A percentile compares a stretch with the other conserved stretches of the same genome.
Conservation (phyloP, 2,329 filamentous ascomycete species). For the Dothideomycetidae sp. region DNA sequence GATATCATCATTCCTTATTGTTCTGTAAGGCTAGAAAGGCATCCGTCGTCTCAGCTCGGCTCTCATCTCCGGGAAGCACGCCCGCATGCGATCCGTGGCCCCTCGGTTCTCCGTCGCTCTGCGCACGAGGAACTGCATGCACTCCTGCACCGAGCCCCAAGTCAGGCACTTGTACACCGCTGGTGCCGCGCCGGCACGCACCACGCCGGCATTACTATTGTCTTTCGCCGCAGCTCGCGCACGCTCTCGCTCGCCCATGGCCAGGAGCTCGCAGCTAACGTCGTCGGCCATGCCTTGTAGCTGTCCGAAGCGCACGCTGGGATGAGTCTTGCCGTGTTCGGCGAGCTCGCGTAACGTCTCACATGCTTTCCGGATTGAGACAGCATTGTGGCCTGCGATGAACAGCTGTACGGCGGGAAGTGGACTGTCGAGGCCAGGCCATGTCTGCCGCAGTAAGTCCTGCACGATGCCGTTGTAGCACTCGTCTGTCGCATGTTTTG, state of each 20-base stretch:
- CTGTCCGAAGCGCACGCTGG: constrained; percentile 19
- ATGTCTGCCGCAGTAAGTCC: constrained; percentile 15
- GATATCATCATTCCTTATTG: too few relatives aligned
- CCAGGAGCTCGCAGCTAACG: constrained; percentile 15
- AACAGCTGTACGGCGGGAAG: constrained; percentile 16
- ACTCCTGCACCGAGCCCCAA: constrained; percentile 19
- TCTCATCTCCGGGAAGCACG: background rate
- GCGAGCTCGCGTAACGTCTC: background rate
- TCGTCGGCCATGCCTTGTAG: constrained; percentile 21
- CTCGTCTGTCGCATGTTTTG: constrained; percentile 17
- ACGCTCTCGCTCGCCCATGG: constrained; percentile 13
- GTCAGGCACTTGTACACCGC: constrained; percentile 18
- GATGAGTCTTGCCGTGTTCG: constrained; percentile 2
- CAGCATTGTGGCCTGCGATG: constrained; percentile 21
- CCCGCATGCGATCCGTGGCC: constrained; percentile 12
- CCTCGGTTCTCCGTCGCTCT: constrained; percentile 18
- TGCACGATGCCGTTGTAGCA: constrained; percentile 17
- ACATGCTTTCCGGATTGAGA: constrained; percentile 13
- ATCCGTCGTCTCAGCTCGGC: too few relatives aligned
- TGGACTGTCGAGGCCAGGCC: constrained; percentile 14
- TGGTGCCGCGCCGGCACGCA: background rate
- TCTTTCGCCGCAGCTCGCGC: constrained; percentile 10
- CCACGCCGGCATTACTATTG: background rate
- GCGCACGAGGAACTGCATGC: constrained; percentile 19
- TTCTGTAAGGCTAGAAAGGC: too few relatives aligned